Base-by-base conservation (phyloP, 1,139 yeast genomes). In the Candida smagusa region DNA sequence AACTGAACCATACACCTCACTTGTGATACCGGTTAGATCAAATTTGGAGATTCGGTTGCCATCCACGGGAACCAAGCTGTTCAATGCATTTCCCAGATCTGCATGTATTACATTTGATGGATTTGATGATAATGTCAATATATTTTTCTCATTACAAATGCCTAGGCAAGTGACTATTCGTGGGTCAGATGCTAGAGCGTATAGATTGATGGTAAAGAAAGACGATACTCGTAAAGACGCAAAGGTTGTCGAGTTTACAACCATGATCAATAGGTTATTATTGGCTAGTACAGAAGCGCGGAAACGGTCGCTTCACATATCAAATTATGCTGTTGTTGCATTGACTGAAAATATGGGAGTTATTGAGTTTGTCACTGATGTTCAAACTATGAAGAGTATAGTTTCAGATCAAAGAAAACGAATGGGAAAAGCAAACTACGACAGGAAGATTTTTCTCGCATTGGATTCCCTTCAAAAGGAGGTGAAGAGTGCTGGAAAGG, bases 211-310 rank as follows among this genome's bases (percentile, higher is more conserved):
- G 66, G 83, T 95, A 48, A 94, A 94, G 57, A 77, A 82, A 45
- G 99, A 94, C 58, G 98, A 94, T 62, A 82, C 95, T 8, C 68
- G 98, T 48, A 95, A 94, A 56, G 99, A 94, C 65, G 95, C 96
- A 4, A 84, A 95, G 48, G 78, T 92, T 35, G 87, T 92, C 77
- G 97, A 94, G 51, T 84, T 94, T 49, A 89, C 97, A 0, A 79
- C 89, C 1, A 84, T 90, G 63, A 81, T 92, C 56, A 92, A 90
- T 51, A 76, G 88, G 45, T 59, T 92, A 28, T 65, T 94, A 38
- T 61, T 70, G 19, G 71, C 74, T 24, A 85, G 86, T 52, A 72
- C 76, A 11, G 95, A 83, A 39, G 82, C 97, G 0, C 72, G 84
- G 34, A 80, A 82, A 45, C 68, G 97, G 40, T 77, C 76, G 33